Conservation (phyloP, 108 stramenopile species). For the Pelagomonas calceolata region DNA sequence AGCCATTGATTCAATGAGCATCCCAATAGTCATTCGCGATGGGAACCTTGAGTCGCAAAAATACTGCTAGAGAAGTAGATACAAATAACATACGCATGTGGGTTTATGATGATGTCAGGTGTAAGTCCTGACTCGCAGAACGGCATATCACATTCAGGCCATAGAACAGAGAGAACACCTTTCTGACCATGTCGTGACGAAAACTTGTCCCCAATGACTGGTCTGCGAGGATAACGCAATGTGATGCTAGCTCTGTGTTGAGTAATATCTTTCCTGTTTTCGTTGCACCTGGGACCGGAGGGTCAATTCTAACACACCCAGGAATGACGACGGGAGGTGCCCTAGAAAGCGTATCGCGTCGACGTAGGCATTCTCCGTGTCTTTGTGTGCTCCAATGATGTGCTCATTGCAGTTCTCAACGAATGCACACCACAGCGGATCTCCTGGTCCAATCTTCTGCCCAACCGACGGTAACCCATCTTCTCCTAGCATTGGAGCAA, state of each 20-base stretch:
- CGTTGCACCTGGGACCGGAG: too few species aligned
- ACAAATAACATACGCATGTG: constrained; percentile 47
- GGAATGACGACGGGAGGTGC: too few species aligned
- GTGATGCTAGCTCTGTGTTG: constrained; percentile 61
- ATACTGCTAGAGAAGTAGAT: neutral
- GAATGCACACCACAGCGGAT: constrained; percentile 79
- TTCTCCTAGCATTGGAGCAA: too few species aligned
- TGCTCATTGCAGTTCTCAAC: constrained; percentile 59
- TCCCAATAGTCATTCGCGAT: constrained; percentile 97
- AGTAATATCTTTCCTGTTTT: constrained; percentile 22
- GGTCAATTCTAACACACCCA: too few species aligned
- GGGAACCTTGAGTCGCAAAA: constrained; percentile 44
- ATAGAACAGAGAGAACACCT: constrained; percentile 91
- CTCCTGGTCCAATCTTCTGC: constrained; percentile 62
- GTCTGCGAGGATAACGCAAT: constrained; percentile 84
- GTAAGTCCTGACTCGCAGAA: constrained; percentile 92
- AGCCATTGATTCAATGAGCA: constrained; percentile 99
- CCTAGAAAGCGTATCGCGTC: constrained; percentile 70
- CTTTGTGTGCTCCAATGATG: constrained; percentile 69
- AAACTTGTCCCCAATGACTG: constrained; percentile 98
- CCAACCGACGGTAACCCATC: constrained; percentile 90
- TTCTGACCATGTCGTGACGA: constrained; percentile 98
- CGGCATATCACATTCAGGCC: constrained; percentile 80
- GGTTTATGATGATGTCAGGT: constrained; percentile 98
- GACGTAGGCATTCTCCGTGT: constrained; percentile 73